Conservation (phyloP, 2,329 filamentous ascomycete species). For the Fusarium sp. region DNA sequence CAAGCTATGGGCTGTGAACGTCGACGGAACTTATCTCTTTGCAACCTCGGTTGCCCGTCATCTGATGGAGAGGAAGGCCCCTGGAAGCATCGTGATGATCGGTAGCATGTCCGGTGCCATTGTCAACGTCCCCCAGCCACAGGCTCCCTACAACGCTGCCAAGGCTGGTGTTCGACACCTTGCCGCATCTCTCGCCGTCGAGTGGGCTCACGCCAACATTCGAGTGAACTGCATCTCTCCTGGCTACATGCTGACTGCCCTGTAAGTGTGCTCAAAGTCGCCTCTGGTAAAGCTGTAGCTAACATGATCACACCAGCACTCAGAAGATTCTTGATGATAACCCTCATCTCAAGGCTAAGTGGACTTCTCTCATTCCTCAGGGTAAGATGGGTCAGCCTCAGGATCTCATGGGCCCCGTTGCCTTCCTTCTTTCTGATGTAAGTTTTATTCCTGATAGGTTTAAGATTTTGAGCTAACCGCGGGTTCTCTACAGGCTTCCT, state of each 20-base stretch:
- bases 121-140: slow-evolving; percentile 95
- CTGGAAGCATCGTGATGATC: slow-evolving; percentile 92
- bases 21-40: slow-evolving; percentile 91
- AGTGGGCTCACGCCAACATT: slow-evolving; percentile 90
- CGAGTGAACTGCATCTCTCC: slow-evolving; percentile 96
- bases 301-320: slow-evolving; percentile 66
- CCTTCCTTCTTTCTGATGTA: slow-evolving; percentile 81
- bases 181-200: slow-evolving; percentile 87
- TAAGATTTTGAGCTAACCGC: background rate
- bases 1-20: slow-evolving; percentile 95
- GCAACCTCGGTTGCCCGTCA: slow-evolving; percentile 87
- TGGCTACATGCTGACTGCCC: slow-evolving; percentile 94
- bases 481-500: slow-evolving; percentile 62
- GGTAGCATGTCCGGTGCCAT: slow-evolving; percentile 95
- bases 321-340: slow-evolving; percentile 96
- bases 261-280: slow-evolving; percentile 68
- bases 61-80: slow-evolving; percentile 82
- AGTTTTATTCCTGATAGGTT: background rate
- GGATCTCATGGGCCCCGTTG: slow-evolving; percentile 93
- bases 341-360: slow-evolving; percentile 88
- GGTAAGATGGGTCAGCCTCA: slow-evolving; percentile 94
- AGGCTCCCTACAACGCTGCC: slow-evolving; percentile 91
- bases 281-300: background rate
- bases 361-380: slow-evolving; percentile 91
- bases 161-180: slow-evolving; percentile 94